Evolutionary conservation across 176 grass and related monocot genomes (phyloP).

Genomic region (Microstegium vimineum): DNA sequence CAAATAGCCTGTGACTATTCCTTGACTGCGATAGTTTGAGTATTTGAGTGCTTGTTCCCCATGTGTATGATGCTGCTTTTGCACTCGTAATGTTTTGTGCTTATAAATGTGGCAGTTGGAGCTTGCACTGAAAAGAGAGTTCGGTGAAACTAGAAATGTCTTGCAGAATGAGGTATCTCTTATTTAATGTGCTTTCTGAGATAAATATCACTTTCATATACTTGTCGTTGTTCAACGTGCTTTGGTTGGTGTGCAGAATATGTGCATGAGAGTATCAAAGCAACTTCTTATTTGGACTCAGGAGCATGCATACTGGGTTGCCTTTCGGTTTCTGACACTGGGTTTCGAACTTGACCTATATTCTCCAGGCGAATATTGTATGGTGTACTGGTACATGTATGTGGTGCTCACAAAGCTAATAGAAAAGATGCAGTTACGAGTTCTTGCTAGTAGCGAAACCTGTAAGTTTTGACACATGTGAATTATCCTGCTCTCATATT

Average conservation of each 20-base stretch:
- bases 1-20: background rate
- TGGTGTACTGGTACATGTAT: constrained; percentile 99
- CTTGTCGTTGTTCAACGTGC: constrained; percentile 16
- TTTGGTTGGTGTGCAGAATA: constrained; percentile 51
- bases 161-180: constrained; percentile 58
- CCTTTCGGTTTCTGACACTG: constrained; percentile 86
- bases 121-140: constrained; percentile 89
- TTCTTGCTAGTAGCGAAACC: constrained; percentile 62
- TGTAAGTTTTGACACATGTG: constrained; percentile 50
- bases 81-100: constrained; percentile 5
- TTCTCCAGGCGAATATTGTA: constrained; percentile 74
- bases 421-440: constrained; percentile 77
- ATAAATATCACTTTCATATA: constrained; percentile 2
- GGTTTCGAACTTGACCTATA: constrained; percentile 96
- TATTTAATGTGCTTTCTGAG: constrained; percentile 1
- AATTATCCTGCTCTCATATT: constrained; percentile 5
- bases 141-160: constrained; percentile 63
- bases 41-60: background rate
- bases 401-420: constrained; percentile 67
- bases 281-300: constrained; percentile 89
- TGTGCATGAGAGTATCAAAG: constrained; percentile 90
- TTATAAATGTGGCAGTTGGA: constrained; percentile 62
- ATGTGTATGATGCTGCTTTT: background rate
- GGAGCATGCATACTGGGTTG: constrained; percentile 82
- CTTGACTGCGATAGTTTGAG: background rate